phyloP scores from a whole-genome alignment of 192 early-diverging fungal species.

The Coemansia sp. region DNA sequence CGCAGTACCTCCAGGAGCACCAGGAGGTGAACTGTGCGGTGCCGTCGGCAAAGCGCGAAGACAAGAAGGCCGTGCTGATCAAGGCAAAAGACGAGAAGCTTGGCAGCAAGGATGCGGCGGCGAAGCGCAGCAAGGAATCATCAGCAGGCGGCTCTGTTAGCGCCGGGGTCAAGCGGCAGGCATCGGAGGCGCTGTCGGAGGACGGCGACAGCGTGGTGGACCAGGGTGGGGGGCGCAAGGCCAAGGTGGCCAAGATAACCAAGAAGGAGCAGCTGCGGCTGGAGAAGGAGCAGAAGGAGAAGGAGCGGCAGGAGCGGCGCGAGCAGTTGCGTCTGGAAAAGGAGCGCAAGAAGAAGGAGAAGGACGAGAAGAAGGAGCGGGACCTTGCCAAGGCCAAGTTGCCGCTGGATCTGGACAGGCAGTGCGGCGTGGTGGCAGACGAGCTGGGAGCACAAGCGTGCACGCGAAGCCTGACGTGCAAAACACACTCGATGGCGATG shows the following conservation, averaged over 20 bases:
- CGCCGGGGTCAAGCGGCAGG: constrained; percentile 25
- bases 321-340: constrained; percentile 45
- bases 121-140: neutral
- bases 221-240: constrained; percentile 6
- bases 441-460: constrained; percentile 65
- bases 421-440: constrained; percentile 74
- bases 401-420: constrained; percentile 86
- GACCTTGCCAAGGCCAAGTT: constrained; percentile 45
- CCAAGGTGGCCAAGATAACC: constrained; percentile 24
- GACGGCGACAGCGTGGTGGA: constrained; percentile 8
- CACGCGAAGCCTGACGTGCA: constrained; percentile 90
- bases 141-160: neutral
- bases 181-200: constrained; percentile 19
- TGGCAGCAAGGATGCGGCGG: neutral
- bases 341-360: constrained; percentile 50
- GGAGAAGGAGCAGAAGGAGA: constrained; percentile 47
- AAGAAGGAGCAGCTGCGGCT: constrained; percentile 43
- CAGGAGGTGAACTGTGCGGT: constrained; percentile 48
- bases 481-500: constrained; percentile 86
- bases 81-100: constrained; percentile 7
- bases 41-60: constrained; percentile 32
- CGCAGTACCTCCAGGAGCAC: constrained; percentile 50
- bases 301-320: constrained; percentile 31
- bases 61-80: constrained; percentile 5
- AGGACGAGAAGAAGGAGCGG: constrained; percentile 59